Conservation (phyloP, 441 rosid species). For the California macrophylla region DNA sequence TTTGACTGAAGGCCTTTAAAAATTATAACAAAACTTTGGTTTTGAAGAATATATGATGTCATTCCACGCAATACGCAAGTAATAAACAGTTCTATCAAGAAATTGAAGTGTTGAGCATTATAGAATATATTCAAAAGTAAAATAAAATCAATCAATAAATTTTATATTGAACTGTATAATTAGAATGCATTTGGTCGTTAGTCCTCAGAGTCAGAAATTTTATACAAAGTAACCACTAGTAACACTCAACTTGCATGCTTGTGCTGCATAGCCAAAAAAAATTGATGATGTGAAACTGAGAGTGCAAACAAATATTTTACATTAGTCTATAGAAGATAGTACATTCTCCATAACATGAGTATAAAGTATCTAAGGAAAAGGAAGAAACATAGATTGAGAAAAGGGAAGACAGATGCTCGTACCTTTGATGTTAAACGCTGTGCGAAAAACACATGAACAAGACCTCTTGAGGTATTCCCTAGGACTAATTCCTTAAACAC, state of each 20-base stretch:
- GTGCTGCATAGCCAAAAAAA: neutral
- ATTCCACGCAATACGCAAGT: neutral
- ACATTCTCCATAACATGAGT: neutral
- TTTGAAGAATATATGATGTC: neutral
- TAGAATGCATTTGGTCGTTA: neutral
- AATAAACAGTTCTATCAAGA: neutral
- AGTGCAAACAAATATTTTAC: neutral
- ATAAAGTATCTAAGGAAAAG: neutral
- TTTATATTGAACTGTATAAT: neutral
- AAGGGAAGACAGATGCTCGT: neutral
- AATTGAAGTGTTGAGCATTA: neutral
- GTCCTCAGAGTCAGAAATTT: neutral
- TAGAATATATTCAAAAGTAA: neutral
- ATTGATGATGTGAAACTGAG: neutral
- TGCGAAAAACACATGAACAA: slow-evolving; percentile 23
- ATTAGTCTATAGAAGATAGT: neutral
- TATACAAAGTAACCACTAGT: neutral
- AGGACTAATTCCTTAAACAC: slow-evolving; percentile 19
- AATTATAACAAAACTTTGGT: neutral
- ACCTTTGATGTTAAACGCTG: slow-evolving; percentile 24
- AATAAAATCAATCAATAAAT: neutral
- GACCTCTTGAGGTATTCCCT: slow-evolving; percentile 17
- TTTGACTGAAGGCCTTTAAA: neutral
- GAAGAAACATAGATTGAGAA: neutral
- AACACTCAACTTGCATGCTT: neutral